These are phyloP conservation scores for Ensete ventricosum DNA, from an alignment of 176 grass and related monocot species.

Conservation along the genomic window DNA sequence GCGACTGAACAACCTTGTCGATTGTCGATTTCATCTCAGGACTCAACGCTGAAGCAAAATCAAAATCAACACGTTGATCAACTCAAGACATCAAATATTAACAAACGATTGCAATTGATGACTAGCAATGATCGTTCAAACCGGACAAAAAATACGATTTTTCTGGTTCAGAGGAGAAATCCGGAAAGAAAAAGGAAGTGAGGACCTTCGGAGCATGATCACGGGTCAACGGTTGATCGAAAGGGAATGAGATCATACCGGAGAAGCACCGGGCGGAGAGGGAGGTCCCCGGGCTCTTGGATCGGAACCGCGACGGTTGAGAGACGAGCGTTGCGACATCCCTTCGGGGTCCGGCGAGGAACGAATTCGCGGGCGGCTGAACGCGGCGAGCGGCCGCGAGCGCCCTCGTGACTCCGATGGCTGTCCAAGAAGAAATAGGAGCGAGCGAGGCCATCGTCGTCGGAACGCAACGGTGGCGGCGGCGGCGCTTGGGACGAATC, in stretches of 20 bases:
- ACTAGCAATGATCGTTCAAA: too few relatives aligned
- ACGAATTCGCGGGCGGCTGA: too few relatives aligned
- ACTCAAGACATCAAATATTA: neutral
- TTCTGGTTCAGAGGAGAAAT: too few relatives aligned
- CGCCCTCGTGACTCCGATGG: neutral
- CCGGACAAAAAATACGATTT: too few relatives aligned
- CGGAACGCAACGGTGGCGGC: neutral
- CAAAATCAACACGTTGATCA: neutral
- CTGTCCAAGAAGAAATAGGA: neutral
- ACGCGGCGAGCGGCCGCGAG: neutral
- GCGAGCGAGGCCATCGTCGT: neutral
- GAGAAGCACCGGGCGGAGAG: conserved; percentile 50
- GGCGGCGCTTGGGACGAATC: too few relatives aligned
- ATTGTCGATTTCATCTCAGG: conserved; percentile 62
- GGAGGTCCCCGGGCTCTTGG: neutral
- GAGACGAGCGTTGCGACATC: neutral
- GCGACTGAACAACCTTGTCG: conserved; percentile 69
- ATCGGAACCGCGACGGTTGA: neutral
- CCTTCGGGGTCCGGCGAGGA: too few relatives aligned
- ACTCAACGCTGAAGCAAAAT: conserved; percentile 17
- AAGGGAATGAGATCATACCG: conserved; percentile 9
- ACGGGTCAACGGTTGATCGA: neutral
- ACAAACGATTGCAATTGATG: neutral
- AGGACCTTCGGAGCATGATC: too few relatives aligned
- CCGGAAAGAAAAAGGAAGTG: too few relatives aligned